phyloP scores from a whole-genome alignment of 148 eudicot species.

The Amaranthus hypochondriacus region DNA sequence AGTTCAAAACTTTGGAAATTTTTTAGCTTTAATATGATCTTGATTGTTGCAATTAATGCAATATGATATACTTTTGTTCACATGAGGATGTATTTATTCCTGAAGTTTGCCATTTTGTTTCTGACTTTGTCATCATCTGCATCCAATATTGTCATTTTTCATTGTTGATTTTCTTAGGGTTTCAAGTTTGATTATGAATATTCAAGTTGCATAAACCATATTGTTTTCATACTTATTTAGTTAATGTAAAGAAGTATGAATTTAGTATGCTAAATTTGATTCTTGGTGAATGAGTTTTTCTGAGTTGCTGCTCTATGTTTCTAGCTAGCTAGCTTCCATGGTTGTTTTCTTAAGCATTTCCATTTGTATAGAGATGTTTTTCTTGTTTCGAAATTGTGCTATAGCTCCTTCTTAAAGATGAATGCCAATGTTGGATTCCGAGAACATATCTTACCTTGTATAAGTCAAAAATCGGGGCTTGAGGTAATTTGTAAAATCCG shows the following conservation, averaged over 20 bases:
- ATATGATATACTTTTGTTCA: not conserved
- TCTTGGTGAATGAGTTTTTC: not conserved
- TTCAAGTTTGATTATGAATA: not conserved
- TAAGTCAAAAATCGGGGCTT: too few relatives aligned
- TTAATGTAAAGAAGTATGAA: too few relatives aligned
- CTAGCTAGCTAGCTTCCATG: not conserved
- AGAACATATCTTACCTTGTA: too few relatives aligned
- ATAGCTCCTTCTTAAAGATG: not conserved
- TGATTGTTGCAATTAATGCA: too few relatives aligned
- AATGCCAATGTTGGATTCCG: not conserved
- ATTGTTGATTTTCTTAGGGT: not conserved
- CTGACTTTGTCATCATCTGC: not conserved
- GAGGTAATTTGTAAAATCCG: too few relatives aligned
- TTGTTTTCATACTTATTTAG: not conserved
- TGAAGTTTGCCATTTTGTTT: not conserved
- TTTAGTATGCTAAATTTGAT: not conserved
- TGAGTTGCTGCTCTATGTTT: not conserved
- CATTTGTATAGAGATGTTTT: not conserved
- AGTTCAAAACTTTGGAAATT: not conserved
- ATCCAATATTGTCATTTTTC: not conserved
- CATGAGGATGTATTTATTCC: not conserved
- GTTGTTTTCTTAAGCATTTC: not conserved
- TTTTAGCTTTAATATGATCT: not conserved
- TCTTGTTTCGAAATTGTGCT: not conserved
- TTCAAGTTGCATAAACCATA: not conserved